Evolutionary conservation across 2,329 filamentous ascomycete genomes (phyloP).

Genomic region (Diaporthe longicolla): DNA sequence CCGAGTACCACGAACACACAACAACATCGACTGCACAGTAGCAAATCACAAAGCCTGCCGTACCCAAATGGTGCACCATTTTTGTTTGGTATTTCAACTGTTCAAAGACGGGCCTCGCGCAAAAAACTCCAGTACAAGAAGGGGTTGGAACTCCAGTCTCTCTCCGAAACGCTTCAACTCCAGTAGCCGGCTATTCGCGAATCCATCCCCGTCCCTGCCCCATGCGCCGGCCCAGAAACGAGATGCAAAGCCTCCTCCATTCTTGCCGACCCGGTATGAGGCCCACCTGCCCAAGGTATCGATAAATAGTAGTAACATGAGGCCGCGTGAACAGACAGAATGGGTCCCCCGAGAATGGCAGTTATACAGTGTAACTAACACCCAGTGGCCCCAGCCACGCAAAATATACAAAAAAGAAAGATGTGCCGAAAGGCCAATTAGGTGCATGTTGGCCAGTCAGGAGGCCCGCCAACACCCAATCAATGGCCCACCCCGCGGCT

Average conservation of each 20-base stretch:
- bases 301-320: not conserved
- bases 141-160: not conserved
- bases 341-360: no score
- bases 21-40: not conserved
- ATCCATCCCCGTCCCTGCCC: not conserved
- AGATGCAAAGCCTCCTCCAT: not conserved
- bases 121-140: not conserved
- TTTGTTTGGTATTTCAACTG: not conserved
- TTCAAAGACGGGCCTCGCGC: not conserved
- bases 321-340: not conserved
- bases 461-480: not conserved
- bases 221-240: conserved; percentile 25
- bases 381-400: not conserved
- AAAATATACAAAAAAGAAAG: conserved; percentile 14
- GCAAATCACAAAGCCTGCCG: not conserved
- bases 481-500: conserved; percentile 29
- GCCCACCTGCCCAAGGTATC: not conserved
- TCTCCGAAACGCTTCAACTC: conserved; percentile 10
- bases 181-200: not conserved
- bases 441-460: not conserved
- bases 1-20: no score
- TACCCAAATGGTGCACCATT: no score
- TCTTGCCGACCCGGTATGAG: not conserved
- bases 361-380: not conserved
- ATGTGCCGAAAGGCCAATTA: not conserved